Percentiles rank a stretch among this genome's conserved stretches.
Evolutionary conservation across 306 rosid species (phyloP).

Genomic region (Quercus aquifolioides): DNA sequence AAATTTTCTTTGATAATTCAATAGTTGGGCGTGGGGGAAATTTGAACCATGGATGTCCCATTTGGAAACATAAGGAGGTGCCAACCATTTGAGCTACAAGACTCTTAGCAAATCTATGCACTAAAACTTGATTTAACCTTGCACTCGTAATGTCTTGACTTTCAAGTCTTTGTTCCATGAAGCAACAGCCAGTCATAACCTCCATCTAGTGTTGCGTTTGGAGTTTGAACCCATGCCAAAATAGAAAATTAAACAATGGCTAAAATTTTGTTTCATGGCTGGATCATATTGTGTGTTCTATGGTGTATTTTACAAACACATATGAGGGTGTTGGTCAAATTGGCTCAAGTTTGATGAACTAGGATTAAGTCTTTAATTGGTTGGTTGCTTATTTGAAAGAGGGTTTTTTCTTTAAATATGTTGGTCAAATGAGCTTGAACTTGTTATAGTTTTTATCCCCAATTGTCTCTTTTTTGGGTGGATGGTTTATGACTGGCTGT

Average conservation of each 20-base stretch:
- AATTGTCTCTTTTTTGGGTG: conserved; percentile 18
- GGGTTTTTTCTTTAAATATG: not conserved
- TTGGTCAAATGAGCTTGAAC: not conserved
- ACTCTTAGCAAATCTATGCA: no score
- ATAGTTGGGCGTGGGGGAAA: no score
- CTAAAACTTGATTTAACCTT: no score
- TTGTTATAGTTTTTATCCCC: conserved; percentile 3
- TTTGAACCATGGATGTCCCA: no score
- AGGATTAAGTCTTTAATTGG: not conserved
- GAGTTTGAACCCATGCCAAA: not conserved
- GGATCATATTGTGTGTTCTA: not conserved
- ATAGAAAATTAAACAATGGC: not conserved
- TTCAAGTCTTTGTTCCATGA: no score
- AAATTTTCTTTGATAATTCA: no score
- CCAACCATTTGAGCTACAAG: no score
- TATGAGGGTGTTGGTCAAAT: not conserved
- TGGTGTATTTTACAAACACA: not conserved
- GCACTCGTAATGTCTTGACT: no score
- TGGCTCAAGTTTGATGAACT: not conserved
- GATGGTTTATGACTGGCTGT: conserved; percentile 19
- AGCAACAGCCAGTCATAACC: no score
- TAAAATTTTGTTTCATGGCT: not conserved
- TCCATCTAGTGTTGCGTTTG: not conserved
- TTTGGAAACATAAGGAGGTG: no score
- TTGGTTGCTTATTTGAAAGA: not conserved